Conservation (phyloP, 495 filamentous ascomycete genomes). For the Copromyces sp. region DNA sequence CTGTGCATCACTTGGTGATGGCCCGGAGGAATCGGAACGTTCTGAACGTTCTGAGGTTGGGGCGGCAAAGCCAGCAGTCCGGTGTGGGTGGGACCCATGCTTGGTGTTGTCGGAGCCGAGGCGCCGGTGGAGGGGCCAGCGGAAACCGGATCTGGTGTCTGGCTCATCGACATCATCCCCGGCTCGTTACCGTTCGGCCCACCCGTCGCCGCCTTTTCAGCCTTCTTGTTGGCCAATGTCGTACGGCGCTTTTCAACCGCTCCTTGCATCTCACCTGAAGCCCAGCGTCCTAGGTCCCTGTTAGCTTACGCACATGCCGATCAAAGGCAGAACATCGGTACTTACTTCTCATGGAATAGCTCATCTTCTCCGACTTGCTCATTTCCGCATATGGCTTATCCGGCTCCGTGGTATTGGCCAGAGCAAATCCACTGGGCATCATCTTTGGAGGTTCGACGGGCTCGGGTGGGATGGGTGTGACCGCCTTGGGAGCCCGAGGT, state of each 20-base stretch:
- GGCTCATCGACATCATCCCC: conserved; percentile 1
- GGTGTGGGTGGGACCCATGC: conserved; percentile 1
- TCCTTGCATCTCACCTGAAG: conserved; percentile 36
- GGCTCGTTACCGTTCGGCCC: neutral
- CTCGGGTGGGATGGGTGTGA: neutral
- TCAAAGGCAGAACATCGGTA: neutral
- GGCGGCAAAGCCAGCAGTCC: conserved; percentile 7
- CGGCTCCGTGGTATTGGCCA: conserved; percentile 11
- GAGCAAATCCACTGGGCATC: neutral
- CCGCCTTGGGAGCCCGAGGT: conserved; percentile 7
- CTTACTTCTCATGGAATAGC: conserved; percentile 39
- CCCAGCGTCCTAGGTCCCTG: conserved; percentile 33
- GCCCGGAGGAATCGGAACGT: neutral
- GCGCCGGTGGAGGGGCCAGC: conserved; percentile 10
- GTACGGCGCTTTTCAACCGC: conserved; percentile 40
- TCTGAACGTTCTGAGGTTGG: neutral
- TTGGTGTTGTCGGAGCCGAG: conserved; percentile 11
- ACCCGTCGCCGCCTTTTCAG: conserved; percentile 15
- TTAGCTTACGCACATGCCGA: conserved; percentile 8
- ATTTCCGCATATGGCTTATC: conserved; percentile 38
- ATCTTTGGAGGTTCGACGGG: neutral
- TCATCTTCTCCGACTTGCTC: conserved; percentile 46
- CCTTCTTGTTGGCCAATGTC: conserved; percentile 41
- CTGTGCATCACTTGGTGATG: neutral
- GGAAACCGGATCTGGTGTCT: conserved; percentile 8